phyloP scores from a whole-genome alignment of 2,329 filamentous ascomycete genomes.

The Acephala macrosclerotiorum region DNA sequence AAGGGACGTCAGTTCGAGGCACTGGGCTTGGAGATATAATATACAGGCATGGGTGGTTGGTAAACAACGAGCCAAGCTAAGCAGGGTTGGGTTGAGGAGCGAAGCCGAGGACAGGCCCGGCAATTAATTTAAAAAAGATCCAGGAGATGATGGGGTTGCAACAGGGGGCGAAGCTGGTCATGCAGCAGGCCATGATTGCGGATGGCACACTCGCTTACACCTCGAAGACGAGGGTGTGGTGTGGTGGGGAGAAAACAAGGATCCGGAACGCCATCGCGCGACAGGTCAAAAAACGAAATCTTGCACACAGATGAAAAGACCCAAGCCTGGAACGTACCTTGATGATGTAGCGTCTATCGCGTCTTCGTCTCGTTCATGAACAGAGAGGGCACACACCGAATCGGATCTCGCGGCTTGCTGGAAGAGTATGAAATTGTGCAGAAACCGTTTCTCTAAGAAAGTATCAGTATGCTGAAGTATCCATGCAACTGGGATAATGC shows the following conservation, averaged over 20 bases:
- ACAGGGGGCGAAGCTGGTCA: slow-evolving; percentile 33
- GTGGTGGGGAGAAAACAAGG: slow-evolving; percentile 36
- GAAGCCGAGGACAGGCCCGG: too few relatives aligned
- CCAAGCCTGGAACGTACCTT: slow-evolving; percentile 34
- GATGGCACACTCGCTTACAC: slow-evolving; percentile 40
- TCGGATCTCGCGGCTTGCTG: slow-evolving; percentile 13
- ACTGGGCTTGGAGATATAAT: slow-evolving; percentile 41
- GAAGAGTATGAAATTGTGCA: slow-evolving; percentile 5
- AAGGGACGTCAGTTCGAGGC: slow-evolving; percentile 37
- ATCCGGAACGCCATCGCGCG: slow-evolving; percentile 29
- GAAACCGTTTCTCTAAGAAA: slow-evolving; percentile 27
- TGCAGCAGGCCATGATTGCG: slow-evolving; percentile 34
- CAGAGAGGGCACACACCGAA: slow-evolving; percentile 10
- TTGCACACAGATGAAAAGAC: slow-evolving; percentile 25
- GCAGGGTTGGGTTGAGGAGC: slow-evolving; percentile 3
- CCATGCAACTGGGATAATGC: slow-evolving; percentile 21
- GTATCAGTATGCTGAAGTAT: slow-evolving; percentile 24
- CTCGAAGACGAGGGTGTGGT: slow-evolving; percentile 21
- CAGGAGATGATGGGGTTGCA: slow-evolving; percentile 38
- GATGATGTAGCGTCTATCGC: slow-evolving; percentile 26
- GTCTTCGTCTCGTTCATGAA: slow-evolving; percentile 11
- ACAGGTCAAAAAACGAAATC: slow-evolving; percentile 28
- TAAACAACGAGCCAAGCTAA: slow-evolving; percentile 32
- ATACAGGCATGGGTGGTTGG: slow-evolving; percentile 44
- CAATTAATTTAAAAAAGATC: too few relatives aligned